Evolutionary conservation across 2,329 filamentous ascomycete genomes (phyloP), one percentile per base, ranked within the genome.

Genomic region (Stagonosporopsis rhizophila): DNA sequence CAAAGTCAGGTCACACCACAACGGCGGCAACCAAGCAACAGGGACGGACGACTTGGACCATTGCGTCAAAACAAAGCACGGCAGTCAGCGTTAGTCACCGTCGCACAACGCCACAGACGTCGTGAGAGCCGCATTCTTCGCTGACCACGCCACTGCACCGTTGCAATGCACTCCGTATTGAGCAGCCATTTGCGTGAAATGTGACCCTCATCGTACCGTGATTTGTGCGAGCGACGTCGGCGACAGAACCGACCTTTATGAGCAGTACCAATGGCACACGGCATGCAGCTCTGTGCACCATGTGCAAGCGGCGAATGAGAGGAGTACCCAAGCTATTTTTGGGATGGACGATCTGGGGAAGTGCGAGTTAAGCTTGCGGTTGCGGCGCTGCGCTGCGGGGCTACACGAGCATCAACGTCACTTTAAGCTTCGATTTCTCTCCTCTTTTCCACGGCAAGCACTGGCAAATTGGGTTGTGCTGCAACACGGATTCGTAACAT

Each of bases 361-460:
- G 30, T 32, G 30, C 2, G 23, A 54, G 27, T 39, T 54, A 44
- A 42, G 32, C 32, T 45, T 42, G 41, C 40, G 41, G 46, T 23
- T 51, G 41, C 42, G 46, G 52, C 46, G 41, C 44, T 40, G 23
- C 23, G 25, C 19, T 27, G 44, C 51, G 51, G 51, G 51, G 51
- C 44, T 41, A 44, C 11, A 34, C 45, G 28, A 49, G 52, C 40
- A 32, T 23, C 27, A 50, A 55, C 45, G 39, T 49, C 45, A 50
- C 52, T 49, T 20, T 11, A 46, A 50, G 34, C 25, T 50, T 34
- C 46, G 35, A 22, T 32, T 14, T 25, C 22, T 19, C n/a, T n/a
- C 37, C 20, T 30, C 34, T 30, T 6, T 39, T 30, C 32, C n/a
- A 14, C 23, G 19, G 9, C 12, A n/a, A 15, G n/a, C 14, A 17